Evolutionary conservation across 148 eudicot species (phyloP), one percentile per base, ranked within the genome.

Genomic region (Spergularia bocconei): DNA sequence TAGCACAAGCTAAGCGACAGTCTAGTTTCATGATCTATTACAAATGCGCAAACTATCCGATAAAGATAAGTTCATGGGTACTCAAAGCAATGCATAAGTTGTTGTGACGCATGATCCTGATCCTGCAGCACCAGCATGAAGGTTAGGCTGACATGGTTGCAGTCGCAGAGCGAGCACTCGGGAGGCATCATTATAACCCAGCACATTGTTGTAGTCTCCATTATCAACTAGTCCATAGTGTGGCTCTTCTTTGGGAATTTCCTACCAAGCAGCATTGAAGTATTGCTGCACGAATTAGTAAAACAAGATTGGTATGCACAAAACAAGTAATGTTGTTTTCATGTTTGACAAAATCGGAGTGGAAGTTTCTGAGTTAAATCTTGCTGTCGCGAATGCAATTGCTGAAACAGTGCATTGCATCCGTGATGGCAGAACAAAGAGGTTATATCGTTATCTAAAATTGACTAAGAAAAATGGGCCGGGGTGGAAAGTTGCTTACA

Each of bases 191-290:
- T 76, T 33, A 61, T 70, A 90, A 58, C 87, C 86, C 11, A 84
- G 75, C 54, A 87, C 78, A 54, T 88, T 78, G 17, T 81, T 82
- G 76, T 86, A 92, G 23, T 82, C 93, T 80, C 86, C 91, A 39
- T 88, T 82, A 13, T 92, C 97, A 60, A 92, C 89, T 72, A 90
- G 56, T 20, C 93, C 95, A 54, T 85, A 88, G 12, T 82, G 89
- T 48, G 97, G 89, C 80, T 90, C 97, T 55, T 90, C 97, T 38
- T 78, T 87, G 53, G 75, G 79, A 73, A 82, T 72, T 67, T 84
- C 88, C 92, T 92, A 67, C 16, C 59, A 38, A 47, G 23, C 17
- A 47, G 23, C 23, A n/a, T 64, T 23, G 38, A 36, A 29, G 15
- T 10, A 54, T 41, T 9, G 63, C 17, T 55, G 59, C 59, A 55